A percentile compares a stretch with the other conserved stretches of the same genome.
Evolutionary conservation across 2,329 filamentous ascomycete genomes (phyloP).

Genomic region (Geosmithia flava): DNA sequence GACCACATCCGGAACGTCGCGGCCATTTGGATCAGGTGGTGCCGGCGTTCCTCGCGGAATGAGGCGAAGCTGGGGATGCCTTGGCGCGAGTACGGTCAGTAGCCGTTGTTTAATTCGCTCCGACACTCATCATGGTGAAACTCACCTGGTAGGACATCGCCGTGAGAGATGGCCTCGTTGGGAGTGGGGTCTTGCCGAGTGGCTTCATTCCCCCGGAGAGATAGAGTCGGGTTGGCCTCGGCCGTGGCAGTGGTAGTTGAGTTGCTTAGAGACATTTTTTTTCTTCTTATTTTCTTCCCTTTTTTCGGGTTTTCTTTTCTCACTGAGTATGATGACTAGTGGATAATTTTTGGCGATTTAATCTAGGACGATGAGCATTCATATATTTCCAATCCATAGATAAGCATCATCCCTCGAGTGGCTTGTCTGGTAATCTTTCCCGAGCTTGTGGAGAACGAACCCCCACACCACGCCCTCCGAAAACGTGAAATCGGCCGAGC

Average conservation of each 20-base stretch:
- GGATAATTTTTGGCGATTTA: too few species aligned
- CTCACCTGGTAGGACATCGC: constrained; percentile 1
- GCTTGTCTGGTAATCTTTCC: neutral
- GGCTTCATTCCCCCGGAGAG: neutral
- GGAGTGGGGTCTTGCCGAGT: neutral
- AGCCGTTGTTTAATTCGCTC: neutral
- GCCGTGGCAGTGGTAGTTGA: neutral
- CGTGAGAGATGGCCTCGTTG: constrained; percentile 1
- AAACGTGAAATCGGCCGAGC: neutral
- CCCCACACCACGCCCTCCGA: neutral
- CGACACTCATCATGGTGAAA: neutral
- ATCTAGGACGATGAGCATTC: neutral
- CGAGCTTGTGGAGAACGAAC: neutral
- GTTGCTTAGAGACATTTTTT: neutral
- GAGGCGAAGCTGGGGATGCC: neutral
- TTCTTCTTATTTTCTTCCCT: neutral
- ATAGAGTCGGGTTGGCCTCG: neutral
- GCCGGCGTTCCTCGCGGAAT: neutral
- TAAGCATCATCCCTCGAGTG: neutral
- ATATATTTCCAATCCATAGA: neutral
- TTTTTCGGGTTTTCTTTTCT: neutral
- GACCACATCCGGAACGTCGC: constrained; percentile 57
- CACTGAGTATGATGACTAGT: neutral
- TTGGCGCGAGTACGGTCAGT: neutral
- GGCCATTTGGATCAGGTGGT: constrained; percentile 44